phyloP scores from a whole-genome alignment of 148 eudicot genomes.

The Rhododendron molle region DNA sequence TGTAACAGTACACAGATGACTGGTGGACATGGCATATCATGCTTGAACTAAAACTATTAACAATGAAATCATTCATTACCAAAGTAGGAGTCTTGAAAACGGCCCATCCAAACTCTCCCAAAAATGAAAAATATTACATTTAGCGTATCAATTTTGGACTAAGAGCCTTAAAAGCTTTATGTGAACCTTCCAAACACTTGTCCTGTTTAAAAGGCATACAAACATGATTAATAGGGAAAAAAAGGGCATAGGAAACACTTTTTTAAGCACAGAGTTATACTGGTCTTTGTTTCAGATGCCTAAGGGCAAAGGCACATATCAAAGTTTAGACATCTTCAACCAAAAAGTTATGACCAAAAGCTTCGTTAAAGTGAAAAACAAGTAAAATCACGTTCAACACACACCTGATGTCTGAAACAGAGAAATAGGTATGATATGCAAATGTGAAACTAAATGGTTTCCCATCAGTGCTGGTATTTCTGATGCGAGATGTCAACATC shows the following conservation, averaged over 20 bases:
- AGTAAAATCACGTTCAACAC: neutral
- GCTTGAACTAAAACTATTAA: neutral
- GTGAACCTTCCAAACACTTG: neutral
- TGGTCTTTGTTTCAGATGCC: neutral
- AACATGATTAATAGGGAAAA: neutral
- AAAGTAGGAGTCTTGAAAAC: neutral
- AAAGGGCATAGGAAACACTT: neutral
- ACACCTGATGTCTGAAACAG: conserved; percentile 94
- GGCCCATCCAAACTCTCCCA: neutral
- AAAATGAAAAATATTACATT: neutral
- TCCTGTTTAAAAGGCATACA: neutral
- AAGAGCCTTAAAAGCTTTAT: neutral
- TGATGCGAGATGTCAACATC: conserved; percentile 84
- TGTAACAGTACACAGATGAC: neutral
- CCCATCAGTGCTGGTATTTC: conserved; percentile 77
- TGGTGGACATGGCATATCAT: neutral
- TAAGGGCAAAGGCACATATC: neutral
- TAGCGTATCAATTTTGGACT: neutral
- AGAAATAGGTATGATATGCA: conserved; percentile 91
- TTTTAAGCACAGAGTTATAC: neutral
- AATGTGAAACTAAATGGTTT: conserved; percentile 83
- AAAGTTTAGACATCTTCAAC: neutral
- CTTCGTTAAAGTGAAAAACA: conserved; percentile 3
- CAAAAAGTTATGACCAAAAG: neutral
- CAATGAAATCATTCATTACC: neutral